Conservation (phyloP, 129 eudicot species). For the Flaveria ramosissima region DNA sequence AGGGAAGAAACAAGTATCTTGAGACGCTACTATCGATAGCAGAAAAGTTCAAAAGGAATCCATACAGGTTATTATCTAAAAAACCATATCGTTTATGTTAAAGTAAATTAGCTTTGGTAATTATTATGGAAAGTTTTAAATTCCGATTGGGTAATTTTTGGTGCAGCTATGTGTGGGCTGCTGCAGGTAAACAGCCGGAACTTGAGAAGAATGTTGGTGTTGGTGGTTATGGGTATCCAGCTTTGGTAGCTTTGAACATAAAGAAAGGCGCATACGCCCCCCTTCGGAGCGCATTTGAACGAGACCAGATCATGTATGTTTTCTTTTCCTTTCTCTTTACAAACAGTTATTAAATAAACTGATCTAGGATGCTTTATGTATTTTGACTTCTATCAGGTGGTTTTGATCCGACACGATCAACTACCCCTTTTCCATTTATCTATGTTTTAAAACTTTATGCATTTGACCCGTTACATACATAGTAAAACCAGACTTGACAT, state of each 20-base stretch:
- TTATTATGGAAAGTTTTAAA: not conserved
- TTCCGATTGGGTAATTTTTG: not conserved
- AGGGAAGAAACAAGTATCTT: slow-evolving; percentile 93
- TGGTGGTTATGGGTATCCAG: slow-evolving; percentile 97
- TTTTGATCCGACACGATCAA: not conserved
- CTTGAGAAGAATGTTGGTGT: slow-evolving; percentile 89
- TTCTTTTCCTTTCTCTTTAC: not conserved
- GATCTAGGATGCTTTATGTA: not conserved
- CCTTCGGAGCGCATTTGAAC: slow-evolving; percentile 73
- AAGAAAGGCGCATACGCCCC: slow-evolving; percentile 85
- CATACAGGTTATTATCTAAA: slow-evolving; percentile 62
- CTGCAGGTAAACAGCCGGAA: slow-evolving; percentile 90
- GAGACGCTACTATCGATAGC: slow-evolving; percentile 74
- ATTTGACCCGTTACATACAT: not conserved
- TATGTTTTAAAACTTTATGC: not conserved
- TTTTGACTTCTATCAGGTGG: not conserved
- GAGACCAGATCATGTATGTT: slow-evolving; percentile 75
- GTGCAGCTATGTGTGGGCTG: slow-evolving; percentile 91
- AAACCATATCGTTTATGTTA: not conserved
- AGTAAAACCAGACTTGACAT: not conserved
- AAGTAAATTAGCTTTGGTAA: not conserved
- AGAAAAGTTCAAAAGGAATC: slow-evolving; percentile 79
- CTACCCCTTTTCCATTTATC: not conserved
- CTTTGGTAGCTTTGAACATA: slow-evolving; percentile 79
- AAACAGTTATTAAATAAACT: not conserved